phyloP scores from a whole-genome alignment of 805 yeast genomes.

The Vanderwaltozyma tropicalis region DNA sequence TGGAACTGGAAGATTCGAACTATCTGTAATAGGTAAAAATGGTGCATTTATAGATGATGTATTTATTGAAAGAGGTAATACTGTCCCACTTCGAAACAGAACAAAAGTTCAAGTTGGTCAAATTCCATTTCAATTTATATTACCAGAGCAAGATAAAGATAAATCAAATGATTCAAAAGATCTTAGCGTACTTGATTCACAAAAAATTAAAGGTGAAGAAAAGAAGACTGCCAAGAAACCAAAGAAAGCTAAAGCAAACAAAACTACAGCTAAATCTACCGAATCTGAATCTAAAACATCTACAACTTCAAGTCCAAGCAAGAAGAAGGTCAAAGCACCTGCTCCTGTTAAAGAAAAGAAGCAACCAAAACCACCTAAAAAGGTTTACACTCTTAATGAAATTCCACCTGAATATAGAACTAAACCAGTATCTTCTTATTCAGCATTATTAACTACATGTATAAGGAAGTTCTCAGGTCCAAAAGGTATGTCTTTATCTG shows the following conservation, averaged over 20 bases:
- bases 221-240: constrained; percentile 3
- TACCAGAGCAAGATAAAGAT: constrained; percentile 53
- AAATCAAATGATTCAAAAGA: constrained; percentile 22
- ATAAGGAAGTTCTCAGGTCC: constrained; percentile 55
- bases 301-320: neutral
- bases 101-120: constrained; percentile 89
- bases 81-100: constrained; percentile 76
- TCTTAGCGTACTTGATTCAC: neutral
- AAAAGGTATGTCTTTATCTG: constrained; percentile 71
- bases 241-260: constrained; percentile 4
- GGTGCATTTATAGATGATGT: constrained; percentile 93
- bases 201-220: constrained; percentile 7
- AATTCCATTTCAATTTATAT: constrained; percentile 74
- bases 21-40: constrained; percentile 84
- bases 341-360: constrained; percentile 40
- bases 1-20: constrained; percentile 89
- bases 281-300: constrained; percentile 1
- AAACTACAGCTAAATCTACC: constrained; percentile 4
- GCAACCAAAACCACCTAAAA: constrained; percentile 45
- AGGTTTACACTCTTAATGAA: constrained; percentile 65
- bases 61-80: constrained; percentile 82
- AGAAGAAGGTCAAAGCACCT: constrained; percentile 15
- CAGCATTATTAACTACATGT: constrained; percentile 71
- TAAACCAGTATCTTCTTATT: constrained; percentile 76
- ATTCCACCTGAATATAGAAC: constrained; percentile 80